Conservation (phyloP, 2,329 filamentous ascomycete genomes). For the Chaetomium strumarium region DNA sequence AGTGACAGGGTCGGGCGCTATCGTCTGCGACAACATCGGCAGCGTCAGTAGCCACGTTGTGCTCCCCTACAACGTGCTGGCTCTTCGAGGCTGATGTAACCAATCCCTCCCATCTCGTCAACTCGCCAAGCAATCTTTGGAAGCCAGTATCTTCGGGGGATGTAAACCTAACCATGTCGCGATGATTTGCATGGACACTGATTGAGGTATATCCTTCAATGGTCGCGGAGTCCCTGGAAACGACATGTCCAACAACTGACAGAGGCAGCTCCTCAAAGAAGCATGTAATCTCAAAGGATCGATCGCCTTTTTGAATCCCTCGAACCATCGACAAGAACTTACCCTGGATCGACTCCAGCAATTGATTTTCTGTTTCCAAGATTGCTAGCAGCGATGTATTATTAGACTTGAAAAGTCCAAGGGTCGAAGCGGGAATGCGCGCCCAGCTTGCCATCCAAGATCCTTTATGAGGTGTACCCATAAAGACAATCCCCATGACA, state of each 20-base stretch:
- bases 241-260: conserved; percentile 22
- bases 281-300: conserved; percentile 27
- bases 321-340: conserved; percentile 28
- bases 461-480: conserved; percentile 35
- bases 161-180: conserved; percentile 31
- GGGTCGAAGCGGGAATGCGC: conserved; percentile 24
- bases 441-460: conserved; percentile 33
- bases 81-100: no score
- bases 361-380: conserved; percentile 25
- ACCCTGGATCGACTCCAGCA: conserved; percentile 24
- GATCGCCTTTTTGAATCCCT: conserved; percentile 13
- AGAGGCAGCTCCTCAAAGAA: conserved; percentile 34
- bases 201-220: conserved; percentile 27
- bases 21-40: neutral
- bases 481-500: conserved; percentile 31
- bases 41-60: no score
- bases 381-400: conserved; percentile 29
- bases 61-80: no score
- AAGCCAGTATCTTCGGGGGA: conserved; percentile 29
- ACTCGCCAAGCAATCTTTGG: conserved; percentile 24
- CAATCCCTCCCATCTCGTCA: conserved; percentile 14
- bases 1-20: conserved; percentile 7
- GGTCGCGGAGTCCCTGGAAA: conserved; percentile 29
- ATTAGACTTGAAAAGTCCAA: conserved; percentile 29
- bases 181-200: conserved; percentile 30